phyloP scores from a whole-genome alignment of 2,329 filamentous ascomycete species.

The Microdochium trichocladiopsis region DNA sequence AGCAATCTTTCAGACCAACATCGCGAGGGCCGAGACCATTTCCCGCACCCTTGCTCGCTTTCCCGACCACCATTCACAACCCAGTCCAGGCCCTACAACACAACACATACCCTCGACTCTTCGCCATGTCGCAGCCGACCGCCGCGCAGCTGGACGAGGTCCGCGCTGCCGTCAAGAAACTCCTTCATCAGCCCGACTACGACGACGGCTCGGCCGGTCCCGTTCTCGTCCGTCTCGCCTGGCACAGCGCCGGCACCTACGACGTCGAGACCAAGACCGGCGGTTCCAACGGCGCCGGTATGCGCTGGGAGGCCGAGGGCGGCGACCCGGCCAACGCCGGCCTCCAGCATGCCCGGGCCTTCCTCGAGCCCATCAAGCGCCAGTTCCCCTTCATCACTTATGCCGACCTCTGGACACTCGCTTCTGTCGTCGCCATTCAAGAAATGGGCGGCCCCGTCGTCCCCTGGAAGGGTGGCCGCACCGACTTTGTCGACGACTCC shows the following conservation, averaged over 20 bases:
- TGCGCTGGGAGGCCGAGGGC: constrained; percentile 58
- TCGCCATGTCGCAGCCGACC: constrained; percentile 7
- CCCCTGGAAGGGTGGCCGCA: constrained; percentile 49
- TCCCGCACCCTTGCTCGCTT: no score
- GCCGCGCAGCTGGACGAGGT: constrained; percentile 27
- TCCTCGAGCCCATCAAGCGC: constrained; percentile 55
- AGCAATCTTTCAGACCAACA: no score
- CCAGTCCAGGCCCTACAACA: not conserved
- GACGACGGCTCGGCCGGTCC: constrained; percentile 60
- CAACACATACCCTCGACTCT: not conserved
- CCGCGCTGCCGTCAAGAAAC: constrained; percentile 42
- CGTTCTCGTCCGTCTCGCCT: constrained; percentile 56
- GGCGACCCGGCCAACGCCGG: constrained; percentile 60
- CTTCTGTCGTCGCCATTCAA: constrained; percentile 49
- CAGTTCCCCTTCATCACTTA: constrained; percentile 58
- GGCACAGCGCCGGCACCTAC: constrained; percentile 60
- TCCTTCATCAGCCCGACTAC: constrained; percentile 53
- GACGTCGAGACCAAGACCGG: constrained; percentile 51
- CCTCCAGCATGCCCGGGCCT: constrained; percentile 54
- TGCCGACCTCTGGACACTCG: constrained; percentile 58
- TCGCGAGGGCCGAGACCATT: no score
- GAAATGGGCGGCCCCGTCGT: constrained; percentile 54
- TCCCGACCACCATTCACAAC: no score
- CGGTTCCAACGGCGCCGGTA: constrained; percentile 57
- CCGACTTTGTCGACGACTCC: constrained; percentile 54